Percentiles rank a stretch among this genome's conserved stretches.
These are phyloP conservation scores for Grosmannia clavigera DNA, from an alignment of 2,329 filamentous ascomycete genomes.

Conservation along the genomic window DNA sequence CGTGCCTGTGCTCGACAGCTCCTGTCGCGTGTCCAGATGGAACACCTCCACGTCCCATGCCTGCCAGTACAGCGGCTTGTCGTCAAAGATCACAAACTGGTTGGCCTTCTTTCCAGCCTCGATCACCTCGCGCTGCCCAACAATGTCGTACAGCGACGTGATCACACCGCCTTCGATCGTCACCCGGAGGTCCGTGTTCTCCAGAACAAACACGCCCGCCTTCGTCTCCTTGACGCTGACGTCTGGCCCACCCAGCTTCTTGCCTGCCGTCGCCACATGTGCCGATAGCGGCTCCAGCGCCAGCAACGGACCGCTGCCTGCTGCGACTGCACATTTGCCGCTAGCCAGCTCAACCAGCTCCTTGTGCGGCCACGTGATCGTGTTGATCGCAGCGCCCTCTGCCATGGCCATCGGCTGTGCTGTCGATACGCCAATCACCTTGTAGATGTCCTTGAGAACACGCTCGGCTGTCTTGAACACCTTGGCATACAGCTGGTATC, in stretches of 20 bases:
- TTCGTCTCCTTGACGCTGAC: slow-evolving; percentile 39
- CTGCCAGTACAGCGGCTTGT: slow-evolving; percentile 95
- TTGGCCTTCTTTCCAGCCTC: slow-evolving; percentile 66
- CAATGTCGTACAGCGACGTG: slow-evolving; percentile 69
- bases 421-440: slow-evolving; percentile 50
- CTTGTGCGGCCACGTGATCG: slow-evolving; percentile 71
- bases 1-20: slow-evolving; percentile 57
- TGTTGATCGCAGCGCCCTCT: slow-evolving; percentile 55
- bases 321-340: slow-evolving; percentile 39
- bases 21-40: slow-evolving; percentile 75
- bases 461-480: slow-evolving; percentile 67
- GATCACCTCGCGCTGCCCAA: slow-evolving; percentile 64
- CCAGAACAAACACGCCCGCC: slow-evolving; percentile 59
- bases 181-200: slow-evolving; percentile 66
- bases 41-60: slow-evolving; percentile 98
- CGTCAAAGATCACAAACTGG: slow-evolving; percentile 88
- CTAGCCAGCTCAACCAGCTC: slow-evolving; percentile 57
- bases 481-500: slow-evolving; percentile 57
- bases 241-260: slow-evolving; percentile 22
- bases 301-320: slow-evolving; percentile 41
- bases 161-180: slow-evolving; percentile 65
- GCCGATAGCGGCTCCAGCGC: slow-evolving; percentile 37
- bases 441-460: slow-evolving; percentile 57
- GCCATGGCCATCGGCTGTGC: slow-evolving; percentile 27
- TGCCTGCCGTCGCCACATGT: slow-evolving; percentile 17